Evolutionary conservation across 2,329 filamentous ascomycete species (phyloP), one percentile per base, ranked within the genome.

Genomic region (Penicillium sp.): DNA sequence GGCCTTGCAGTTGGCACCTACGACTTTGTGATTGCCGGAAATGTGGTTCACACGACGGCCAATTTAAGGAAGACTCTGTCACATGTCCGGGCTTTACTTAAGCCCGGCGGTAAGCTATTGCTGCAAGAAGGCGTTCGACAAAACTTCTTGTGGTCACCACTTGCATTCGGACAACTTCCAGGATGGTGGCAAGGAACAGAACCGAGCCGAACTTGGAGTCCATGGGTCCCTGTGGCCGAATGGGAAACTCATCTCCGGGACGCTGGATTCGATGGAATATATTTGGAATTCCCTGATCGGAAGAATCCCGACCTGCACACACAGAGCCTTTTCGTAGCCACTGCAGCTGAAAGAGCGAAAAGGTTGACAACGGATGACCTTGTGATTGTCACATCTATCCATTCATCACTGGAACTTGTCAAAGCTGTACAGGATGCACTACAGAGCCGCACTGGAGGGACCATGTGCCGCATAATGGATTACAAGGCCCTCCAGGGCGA

Each of bases 21-120:
- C 54, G 71, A 74, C 33, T 59, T 74, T 1, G 63, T 74, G 6
- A 61, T 73, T 24, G 71, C 71, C 1, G 63, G 66, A 3, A 70
- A 71, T 57, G 70, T 73, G 4, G 60, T 73, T 20, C 69, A 74
- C 35, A 70, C 70, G 0, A 72, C 71, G 1, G 45, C 47, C 14
- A 49, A 28, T 16, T 50, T 71, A 2, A 56, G 62, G 3, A 60
- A 61, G n/a, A 65, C 65, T 1, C 23, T 71, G 40, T 30, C n/a
- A 0, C 63, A 71, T 55, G 59, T 72, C 0, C 61, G 62, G 3
- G 57, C 57, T 5, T 59, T 73, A 11, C 63, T 74, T 1, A 60
- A 60, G 21, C 74, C 79, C 0, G 77, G 74, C 1, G 80, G 80
- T 0, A 73, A 75, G 38, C 64, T 83, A 0, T 38, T 82, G 1